phyloP scores from a whole-genome alignment of 192 early-diverging fungal genomes.

The Podila verticillata region DNA sequence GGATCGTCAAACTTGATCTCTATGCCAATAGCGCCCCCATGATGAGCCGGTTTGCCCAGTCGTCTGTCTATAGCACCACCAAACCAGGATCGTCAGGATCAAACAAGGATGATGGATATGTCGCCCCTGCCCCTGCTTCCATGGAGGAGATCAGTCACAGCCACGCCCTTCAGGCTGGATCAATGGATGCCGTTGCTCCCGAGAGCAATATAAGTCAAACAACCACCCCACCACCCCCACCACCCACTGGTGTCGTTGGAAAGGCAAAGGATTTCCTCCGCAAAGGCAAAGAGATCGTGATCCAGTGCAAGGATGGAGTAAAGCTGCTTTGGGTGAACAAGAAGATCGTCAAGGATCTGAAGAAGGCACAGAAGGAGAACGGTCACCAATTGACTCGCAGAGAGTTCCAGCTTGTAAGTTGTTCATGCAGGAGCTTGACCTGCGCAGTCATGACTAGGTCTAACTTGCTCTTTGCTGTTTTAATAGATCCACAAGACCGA shows the following conservation, averaged over 20 bases:
- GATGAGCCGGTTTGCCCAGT: conserved; percentile 13
- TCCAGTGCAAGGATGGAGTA: conserved; percentile 63
- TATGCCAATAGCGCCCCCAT: conserved; percentile 2
- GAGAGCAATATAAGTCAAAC: conserved; percentile 5
- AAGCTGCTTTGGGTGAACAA: conserved; percentile 63
- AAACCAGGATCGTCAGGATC: conserved; percentile 4
- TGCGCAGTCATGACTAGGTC: no score
- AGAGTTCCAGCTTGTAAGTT: conserved; percentile 60
- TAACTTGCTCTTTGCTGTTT: no score
- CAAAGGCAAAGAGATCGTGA: conserved; percentile 58
- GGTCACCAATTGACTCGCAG: conserved; percentile 50
- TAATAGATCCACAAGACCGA: conserved; percentile 54
- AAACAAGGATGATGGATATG: conserved; percentile 9
- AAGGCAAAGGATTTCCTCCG: conserved; percentile 33
- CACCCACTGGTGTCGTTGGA: conserved; percentile 22
- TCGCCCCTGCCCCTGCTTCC: conserved; percentile 29
- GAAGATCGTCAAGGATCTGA: conserved; percentile 52
- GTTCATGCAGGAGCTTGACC: neutral
- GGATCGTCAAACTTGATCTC: neutral
- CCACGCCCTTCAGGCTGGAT: conserved; percentile 9
- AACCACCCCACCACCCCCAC: conserved; percentile 1
- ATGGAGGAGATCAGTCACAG: conserved; percentile 17
- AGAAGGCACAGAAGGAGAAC: conserved; percentile 36
- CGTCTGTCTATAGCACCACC: conserved; percentile 29
- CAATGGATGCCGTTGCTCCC: conserved; percentile 28